These are phyloP conservation scores for Mikania micrantha DNA, from an alignment of 129 eudicot genomes.

Conservation along the genomic window DNA sequence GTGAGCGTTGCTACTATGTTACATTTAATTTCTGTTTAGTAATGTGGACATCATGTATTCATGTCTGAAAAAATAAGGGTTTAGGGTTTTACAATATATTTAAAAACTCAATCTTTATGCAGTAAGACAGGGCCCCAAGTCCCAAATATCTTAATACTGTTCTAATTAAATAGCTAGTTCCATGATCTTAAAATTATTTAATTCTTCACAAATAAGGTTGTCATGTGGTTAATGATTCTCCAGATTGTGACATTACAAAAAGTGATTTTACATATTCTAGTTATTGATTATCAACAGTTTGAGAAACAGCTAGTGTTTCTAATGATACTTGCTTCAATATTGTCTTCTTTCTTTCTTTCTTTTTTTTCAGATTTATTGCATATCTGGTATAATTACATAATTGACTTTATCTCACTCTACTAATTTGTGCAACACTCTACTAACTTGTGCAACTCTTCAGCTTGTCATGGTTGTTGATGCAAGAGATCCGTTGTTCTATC, in stretches of 20 bases:
- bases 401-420: background rate
- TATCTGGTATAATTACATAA: background rate
- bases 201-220: background rate
- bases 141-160: background rate
- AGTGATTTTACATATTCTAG: background rate
- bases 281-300: background rate
- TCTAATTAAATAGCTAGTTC: background rate
- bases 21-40: too few relatives aligned
- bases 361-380: background rate
- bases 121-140: background rate
- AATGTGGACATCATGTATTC: too few relatives aligned
- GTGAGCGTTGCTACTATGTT: background rate
- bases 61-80: too few relatives aligned
- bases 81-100: background rate
- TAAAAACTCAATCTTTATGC: background rate
- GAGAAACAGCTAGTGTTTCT: background rate
- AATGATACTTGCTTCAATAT: background rate
- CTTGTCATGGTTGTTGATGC: constrained; percentile 99
- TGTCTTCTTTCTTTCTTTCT: background rate
- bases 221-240: background rate
- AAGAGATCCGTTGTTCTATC: constrained; percentile 90
- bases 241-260: background rate
- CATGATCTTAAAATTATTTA: background rate
- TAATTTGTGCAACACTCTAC: constrained; percentile 17
- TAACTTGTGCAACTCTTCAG: constrained; percentile 39